phyloP scores from a whole-genome alignment of 495 filamentous ascomycete genomes.

The Oleoguttula mirabilis region DNA sequence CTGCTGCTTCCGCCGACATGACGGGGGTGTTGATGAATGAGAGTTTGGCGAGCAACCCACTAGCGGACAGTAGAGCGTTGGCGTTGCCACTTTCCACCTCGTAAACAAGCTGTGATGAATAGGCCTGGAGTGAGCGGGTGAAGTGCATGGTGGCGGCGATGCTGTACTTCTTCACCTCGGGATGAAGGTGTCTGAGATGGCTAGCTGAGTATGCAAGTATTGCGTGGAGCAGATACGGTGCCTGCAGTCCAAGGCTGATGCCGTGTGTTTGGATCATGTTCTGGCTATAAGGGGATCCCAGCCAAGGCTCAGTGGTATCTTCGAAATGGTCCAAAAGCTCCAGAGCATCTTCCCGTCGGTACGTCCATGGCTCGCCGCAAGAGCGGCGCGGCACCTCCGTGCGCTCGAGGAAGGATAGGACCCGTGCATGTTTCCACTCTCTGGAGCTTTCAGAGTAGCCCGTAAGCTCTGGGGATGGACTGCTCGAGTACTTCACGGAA shows the following conservation, averaged over 20 bases:
- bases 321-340: constrained; percentile 18
- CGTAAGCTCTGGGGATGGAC: background rate
- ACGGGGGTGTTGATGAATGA: constrained; percentile 6
- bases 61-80: constrained; percentile 2
- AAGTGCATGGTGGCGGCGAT: constrained; percentile 5
- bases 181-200: constrained; percentile 12
- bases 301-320: constrained; percentile 6
- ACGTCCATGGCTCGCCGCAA: background rate
- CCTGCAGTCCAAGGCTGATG: constrained; percentile 5
- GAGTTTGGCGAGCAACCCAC: constrained; percentile 5
- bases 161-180: constrained; percentile 5
- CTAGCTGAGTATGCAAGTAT: constrained; percentile 11
- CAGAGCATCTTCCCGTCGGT: constrained; percentile 2
- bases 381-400: background rate
- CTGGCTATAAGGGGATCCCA: constrained; percentile 9
- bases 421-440: background rate
- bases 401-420: constrained; percentile 3
- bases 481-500: background rate
- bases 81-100: constrained; percentile 4
- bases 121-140: constrained; percentile 5
- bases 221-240: constrained; percentile 15
- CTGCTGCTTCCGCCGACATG: background rate
- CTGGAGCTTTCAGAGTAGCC: background rate
- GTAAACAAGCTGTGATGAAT: background rate
- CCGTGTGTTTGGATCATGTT: constrained; percentile 12